A percentile compares a stretch with the other conserved stretches of the same genome.
phyloP scores from a whole-genome alignment of 2,329 filamentous ascomycete genomes.

The Coniochaeta prunicola region DNA sequence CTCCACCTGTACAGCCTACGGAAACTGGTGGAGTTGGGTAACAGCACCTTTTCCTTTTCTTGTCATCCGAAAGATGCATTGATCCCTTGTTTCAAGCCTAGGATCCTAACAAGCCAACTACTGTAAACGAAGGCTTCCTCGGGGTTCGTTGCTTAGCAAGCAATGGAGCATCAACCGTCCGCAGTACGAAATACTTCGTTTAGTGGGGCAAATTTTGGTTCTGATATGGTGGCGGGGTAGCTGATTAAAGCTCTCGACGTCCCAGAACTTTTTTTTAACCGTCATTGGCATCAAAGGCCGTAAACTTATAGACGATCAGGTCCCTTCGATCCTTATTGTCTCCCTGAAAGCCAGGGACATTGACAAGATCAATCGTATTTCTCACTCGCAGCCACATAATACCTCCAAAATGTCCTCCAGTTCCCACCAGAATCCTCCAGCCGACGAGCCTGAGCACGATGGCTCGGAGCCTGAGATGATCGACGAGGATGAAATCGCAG shows the following conservation, averaged over 20 bases:
- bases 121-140: neutral
- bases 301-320: neutral
- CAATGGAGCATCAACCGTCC: neutral
- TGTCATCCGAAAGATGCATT: no score
- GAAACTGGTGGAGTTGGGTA: neutral
- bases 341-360: neutral
- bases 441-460: constrained; percentile 41
- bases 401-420: neutral
- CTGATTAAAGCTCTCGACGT: neutral
- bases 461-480: constrained; percentile 66
- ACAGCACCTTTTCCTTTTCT: no score
- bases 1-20: no score
- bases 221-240: neutral
- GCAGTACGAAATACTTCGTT: neutral
- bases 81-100: no score
- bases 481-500: constrained; percentile 67
- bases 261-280: neutral
- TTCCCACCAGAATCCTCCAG: constrained; percentile 11
- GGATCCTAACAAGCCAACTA: neutral
- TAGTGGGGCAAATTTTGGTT: neutral
- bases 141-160: neutral
- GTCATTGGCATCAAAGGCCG: neutral
- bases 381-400: neutral
- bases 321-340: neutral
- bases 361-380: neutral